Conservation (phyloP, 2,329 filamentous ascomycete genomes). For the Arthrobotrys sinensis region DNA sequence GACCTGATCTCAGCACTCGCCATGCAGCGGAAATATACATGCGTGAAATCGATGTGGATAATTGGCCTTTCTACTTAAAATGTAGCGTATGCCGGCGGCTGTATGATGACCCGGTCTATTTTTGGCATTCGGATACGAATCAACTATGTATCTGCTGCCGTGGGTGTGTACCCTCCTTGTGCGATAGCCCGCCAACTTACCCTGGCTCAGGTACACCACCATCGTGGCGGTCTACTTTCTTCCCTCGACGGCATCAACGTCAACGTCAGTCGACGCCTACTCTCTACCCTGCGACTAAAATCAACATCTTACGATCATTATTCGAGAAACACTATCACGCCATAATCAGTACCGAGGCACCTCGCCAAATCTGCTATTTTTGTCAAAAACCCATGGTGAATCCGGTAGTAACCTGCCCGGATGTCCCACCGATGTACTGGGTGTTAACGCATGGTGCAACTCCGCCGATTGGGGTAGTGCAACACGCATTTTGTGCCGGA, state of each 20-base stretch:
- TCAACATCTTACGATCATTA: constrained; percentile 8
- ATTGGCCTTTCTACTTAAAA: constrained; percentile 48
- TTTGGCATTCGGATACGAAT: constrained; percentile 4
- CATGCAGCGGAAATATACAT: constrained; percentile 15
- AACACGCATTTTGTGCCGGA: constrained; percentile 42
- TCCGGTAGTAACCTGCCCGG: constrained; percentile 32
- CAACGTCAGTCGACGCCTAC: not conserved
- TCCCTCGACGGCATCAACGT: constrained; percentile 4
- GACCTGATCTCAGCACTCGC: not conserved
- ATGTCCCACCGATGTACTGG: constrained; percentile 41
- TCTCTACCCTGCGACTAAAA: constrained; percentile 29
- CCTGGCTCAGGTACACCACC: not conserved
- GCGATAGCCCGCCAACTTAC: not conserved
- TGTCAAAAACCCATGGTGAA: constrained; percentile 38
- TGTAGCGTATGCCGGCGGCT: constrained; percentile 21
- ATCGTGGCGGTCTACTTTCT: constrained; percentile 14
- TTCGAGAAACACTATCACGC: constrained; percentile 32
- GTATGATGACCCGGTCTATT: constrained; percentile 46
- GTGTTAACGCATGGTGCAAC: constrained; percentile 7
- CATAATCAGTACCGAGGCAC: constrained; percentile 28
- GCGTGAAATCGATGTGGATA: constrained; percentile 50
- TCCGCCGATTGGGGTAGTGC: constrained; percentile 16
- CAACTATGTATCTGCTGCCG: constrained; percentile 29
- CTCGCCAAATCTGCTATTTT: constrained; percentile 45
- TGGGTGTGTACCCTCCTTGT: constrained; percentile 8